Conservation (phyloP, 208 protist genomes). For the Trypanosoma congolense region DNA sequence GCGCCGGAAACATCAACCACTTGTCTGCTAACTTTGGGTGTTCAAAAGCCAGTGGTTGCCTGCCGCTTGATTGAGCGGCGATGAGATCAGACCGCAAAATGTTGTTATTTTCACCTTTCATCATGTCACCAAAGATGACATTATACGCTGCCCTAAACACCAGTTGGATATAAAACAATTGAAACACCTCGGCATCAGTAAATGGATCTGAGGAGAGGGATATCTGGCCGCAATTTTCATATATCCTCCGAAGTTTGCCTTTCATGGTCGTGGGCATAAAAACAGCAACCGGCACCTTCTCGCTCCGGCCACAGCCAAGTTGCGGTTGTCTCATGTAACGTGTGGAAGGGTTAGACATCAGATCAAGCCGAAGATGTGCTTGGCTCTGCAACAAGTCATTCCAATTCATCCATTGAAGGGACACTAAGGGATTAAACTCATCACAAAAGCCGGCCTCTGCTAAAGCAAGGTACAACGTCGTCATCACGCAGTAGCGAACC, state of each 20-base stretch:
- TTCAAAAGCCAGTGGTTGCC: constrained; percentile 50
- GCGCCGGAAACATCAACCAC: constrained; percentile 62
- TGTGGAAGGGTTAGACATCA: constrained; percentile 19
- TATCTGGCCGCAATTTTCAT: background rate
- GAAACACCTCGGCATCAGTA: constrained; percentile 80
- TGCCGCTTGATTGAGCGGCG: constrained; percentile 26
- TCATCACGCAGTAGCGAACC: constrained; percentile 41
- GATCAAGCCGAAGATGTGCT: constrained; percentile 29
- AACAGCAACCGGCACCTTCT: constrained; percentile 25
- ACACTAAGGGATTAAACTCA: constrained; percentile 36
- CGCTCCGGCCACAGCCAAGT: background rate
- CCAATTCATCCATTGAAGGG: constrained; percentile 40
- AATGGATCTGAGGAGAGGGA: constrained; percentile 58
- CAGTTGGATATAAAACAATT: constrained; percentile 82
- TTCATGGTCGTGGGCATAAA: constrained; percentile 24
- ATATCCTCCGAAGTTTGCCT: constrained; percentile 16
- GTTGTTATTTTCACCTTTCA: constrained; percentile 13
- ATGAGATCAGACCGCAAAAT: constrained; percentile 51
- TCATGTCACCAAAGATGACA: constrained; percentile 45
- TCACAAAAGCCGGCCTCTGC: constrained; percentile 49
- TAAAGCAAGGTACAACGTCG: constrained; percentile 51
- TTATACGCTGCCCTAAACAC: constrained; percentile 75
- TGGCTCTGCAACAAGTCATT: constrained; percentile 18
- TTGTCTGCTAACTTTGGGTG: constrained; percentile 29
- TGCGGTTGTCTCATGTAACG: background rate